Evolutionary conservation across 1,284 basidiomycete genomes (phyloP).

Genomic region (Inonotus obliquus): DNA sequence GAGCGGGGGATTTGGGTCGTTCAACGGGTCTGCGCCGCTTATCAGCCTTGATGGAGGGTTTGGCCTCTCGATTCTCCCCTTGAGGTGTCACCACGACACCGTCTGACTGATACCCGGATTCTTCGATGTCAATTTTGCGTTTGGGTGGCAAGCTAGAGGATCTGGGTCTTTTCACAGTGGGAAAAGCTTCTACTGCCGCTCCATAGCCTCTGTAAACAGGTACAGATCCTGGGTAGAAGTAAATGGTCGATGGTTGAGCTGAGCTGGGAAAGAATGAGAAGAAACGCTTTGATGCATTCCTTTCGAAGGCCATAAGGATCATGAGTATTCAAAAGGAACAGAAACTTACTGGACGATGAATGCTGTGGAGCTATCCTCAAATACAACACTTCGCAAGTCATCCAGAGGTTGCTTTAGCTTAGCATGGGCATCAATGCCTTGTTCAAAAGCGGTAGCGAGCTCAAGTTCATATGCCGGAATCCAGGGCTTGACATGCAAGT

Average conservation of each 20-base stretch:
- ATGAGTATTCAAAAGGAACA: background rate
- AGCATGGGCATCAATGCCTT: constrained; percentile 42
- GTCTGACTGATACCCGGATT: constrained; percentile 11
- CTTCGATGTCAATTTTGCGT: constrained; percentile 7
- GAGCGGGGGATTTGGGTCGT: background rate
- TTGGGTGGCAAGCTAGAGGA: constrained; percentile 13
- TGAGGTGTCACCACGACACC: background rate
- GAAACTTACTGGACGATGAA: constrained; percentile 34
- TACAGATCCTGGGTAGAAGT: constrained; percentile 21
- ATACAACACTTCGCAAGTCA: constrained; percentile 37
- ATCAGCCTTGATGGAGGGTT: background rate
- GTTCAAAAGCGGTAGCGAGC: constrained; percentile 37
- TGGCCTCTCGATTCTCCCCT: constrained; percentile 10
- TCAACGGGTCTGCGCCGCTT: background rate
- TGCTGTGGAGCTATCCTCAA: constrained; percentile 39
- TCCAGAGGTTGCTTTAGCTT: constrained; percentile 43
- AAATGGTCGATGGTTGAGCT: constrained; percentile 1
- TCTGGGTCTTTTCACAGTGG: constrained; percentile 2
- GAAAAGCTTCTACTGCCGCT: constrained; percentile 26
- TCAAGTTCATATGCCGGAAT: constrained; percentile 42
- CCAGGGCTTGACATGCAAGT: constrained; percentile 34
- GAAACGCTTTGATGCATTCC: constrained; percentile 13
- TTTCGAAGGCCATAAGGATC: constrained; percentile 2
- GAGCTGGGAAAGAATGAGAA: constrained; percentile 12
- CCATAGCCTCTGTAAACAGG: constrained; percentile 39